Base-by-base conservation (phyloP, 2,329 filamentous ascomycete genomes). In the Talaromyces rugulosus region DNA sequence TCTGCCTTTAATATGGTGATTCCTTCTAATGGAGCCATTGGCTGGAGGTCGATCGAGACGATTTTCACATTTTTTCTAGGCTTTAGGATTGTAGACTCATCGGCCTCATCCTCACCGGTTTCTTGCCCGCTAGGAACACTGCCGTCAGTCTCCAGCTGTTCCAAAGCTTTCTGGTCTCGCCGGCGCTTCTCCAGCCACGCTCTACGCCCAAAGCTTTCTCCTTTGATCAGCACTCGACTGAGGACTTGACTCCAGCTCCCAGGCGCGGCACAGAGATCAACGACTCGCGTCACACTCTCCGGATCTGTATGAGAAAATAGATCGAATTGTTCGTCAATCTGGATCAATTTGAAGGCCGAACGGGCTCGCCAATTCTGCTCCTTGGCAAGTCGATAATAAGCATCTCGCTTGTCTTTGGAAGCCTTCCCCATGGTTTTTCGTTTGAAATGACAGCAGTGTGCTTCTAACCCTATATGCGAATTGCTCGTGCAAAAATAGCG, bases 231-330 rank as follows among this genome's bases (percentile, higher is more conserved):
- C 0, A 97, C 90, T 23, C 95, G 87, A 12, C 94, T 98, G 14
- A 99, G 84, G 0, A 99, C 95, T 76, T 99, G 95, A 55, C 92
- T 96, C 95, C 95, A 99, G 71, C 92, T 96, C 31, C 95, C 95
- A 0, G 95, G 95, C 0, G 95, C 95, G 34, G 95, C 95, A 73
- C 95, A 99, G 23, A 99, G 83, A 75, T 99, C 95, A 16, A 99
- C 94, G 1, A 99, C 95, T 40, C 95, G 86, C 2, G 91, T 94
- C 55, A 98, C 94, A 70, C 89, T 87, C 68, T 90, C 75, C 7
- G 78, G 78, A 59, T 80, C 76, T 62, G 77, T 75, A 65, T 80
- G 78, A n/a, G 79, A 85, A 75, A 99, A 97, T 11, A 99, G 85
- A 71, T 97, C 90, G 78, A 98, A 99, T 80, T 97, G 92, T 87